Conservation (phyloP, 345 rosid species). For the Conringia planisiliqua region DNA sequence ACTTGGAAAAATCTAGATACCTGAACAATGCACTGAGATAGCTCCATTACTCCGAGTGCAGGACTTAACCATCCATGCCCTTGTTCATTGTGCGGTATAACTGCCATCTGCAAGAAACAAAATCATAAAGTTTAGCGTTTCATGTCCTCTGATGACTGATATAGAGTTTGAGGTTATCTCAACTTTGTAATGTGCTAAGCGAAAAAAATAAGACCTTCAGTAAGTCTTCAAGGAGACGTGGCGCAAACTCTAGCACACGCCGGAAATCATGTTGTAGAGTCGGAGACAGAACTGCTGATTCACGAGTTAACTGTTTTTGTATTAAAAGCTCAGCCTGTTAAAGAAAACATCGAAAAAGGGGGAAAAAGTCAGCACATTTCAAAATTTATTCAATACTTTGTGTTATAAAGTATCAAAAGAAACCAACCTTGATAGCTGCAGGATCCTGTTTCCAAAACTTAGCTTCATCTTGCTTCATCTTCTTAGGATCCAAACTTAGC, state of each 20-base stretch:
- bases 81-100: slow-evolving; percentile 73
- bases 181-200: neutral
- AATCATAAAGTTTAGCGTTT: neutral
- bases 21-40: slow-evolving; percentile 92
- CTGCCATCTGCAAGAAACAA: slow-evolving; percentile 66
- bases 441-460: slow-evolving; percentile 98
- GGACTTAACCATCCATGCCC: slow-evolving; percentile 98
- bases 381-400: neutral
- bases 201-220: slow-evolving; percentile 53
- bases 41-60: slow-evolving; percentile 85
- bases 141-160: neutral
- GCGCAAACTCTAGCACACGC: slow-evolving; percentile 82
- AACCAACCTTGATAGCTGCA: slow-evolving; percentile 68
- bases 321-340: slow-evolving; percentile 85
- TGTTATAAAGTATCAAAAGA: neutral
- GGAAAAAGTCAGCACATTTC: neutral
- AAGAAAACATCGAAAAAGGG: neutral
- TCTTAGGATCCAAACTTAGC: slow-evolving; percentile 82
- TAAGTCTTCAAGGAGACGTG: slow-evolving; percentile 93
- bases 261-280: slow-evolving; percentile 68
- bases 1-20: slow-evolving; percentile 29
- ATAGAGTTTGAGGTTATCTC: neutral
- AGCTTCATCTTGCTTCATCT: slow-evolving; percentile 96
- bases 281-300: slow-evolving; percentile 57
- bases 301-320: slow-evolving; percentile 87